Conservation (phyloP, 768 basidiomycete genomes). For the Cystobasidium onofrii region DNA sequence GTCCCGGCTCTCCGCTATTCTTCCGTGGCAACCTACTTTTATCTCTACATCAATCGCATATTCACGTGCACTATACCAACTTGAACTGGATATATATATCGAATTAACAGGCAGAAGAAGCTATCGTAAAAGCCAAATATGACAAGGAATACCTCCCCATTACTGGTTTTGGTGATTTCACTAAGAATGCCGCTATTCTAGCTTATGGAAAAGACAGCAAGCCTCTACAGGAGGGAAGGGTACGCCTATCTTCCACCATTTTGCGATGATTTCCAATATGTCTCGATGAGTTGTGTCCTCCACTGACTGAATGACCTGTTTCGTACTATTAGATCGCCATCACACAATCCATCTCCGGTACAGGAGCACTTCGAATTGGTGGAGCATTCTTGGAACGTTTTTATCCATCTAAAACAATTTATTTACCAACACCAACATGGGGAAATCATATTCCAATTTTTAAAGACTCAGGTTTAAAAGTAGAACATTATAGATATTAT, state of each 20-base stretch:
- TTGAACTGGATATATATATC: too few relatives aligned
- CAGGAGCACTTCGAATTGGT: constrained; percentile 88
- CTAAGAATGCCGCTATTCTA: constrained; percentile 67
- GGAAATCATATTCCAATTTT: constrained; percentile 86
- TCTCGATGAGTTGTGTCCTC: too few relatives aligned
- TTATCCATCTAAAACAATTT: constrained; percentile 66
- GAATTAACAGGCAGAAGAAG: constrained; percentile 62
- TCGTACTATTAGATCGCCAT: constrained; percentile 44
- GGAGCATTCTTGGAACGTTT: constrained; percentile 76
- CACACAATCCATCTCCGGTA: constrained; percentile 91
- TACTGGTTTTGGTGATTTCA: constrained; percentile 75
- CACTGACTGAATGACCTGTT: too few relatives aligned
- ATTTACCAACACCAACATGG: constrained; percentile 91
- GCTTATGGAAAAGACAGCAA: constrained; percentile 67
- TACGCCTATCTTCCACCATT: constrained; percentile 47
- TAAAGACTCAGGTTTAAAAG: constrained; percentile 78
- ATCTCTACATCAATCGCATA: too few relatives aligned
- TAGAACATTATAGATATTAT: constrained; percentile 86
- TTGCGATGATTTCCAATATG: too few relatives aligned
- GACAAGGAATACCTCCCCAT: constrained; percentile 93
- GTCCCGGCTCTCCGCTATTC: background rate
- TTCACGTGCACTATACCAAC: too few relatives aligned
- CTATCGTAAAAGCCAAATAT: constrained; percentile 60
- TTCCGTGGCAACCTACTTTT: background rate
- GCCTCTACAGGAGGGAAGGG: constrained; percentile 63